Evolutionary conservation across 495 filamentous ascomycete genomes (phyloP).

Genomic region (Penicillium cosmopolitanum): DNA sequence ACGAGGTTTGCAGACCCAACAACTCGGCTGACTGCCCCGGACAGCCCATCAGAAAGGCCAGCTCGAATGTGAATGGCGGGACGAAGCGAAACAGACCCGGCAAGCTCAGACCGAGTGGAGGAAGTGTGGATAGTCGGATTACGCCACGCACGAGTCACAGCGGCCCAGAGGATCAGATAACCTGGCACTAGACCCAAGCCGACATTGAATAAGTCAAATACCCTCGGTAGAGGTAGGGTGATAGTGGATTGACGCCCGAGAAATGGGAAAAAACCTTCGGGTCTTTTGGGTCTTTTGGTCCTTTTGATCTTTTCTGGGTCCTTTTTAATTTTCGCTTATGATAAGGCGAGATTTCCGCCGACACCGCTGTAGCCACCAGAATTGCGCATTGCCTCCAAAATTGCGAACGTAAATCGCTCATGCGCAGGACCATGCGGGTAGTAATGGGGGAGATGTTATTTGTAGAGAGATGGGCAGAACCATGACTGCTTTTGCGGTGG

Average conservation of each 20-base stretch:
- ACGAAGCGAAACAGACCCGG: constrained; percentile 13
- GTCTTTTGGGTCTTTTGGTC: neutral
- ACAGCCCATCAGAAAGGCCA: constrained; percentile 7
- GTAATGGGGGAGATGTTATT: neutral
- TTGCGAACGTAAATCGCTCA: neutral
- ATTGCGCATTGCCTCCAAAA: neutral
- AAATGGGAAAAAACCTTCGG: neutral
- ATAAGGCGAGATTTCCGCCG: constrained; percentile 4
- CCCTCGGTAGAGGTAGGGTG: constrained; percentile 13
- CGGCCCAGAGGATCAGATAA: constrained; percentile 35
- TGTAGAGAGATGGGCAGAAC: neutral
- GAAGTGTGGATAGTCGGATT: constrained; percentile 29
- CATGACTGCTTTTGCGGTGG: neutral
- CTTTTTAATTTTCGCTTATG: neutral
- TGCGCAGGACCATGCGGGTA: neutral
- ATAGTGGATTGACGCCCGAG: neutral
- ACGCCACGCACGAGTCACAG: constrained; percentile 29
- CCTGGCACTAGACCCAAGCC: constrained; percentile 24
- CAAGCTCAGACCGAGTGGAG: constrained; percentile 25
- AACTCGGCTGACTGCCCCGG: constrained; percentile 1
- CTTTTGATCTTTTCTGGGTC: neutral
- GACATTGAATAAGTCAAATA: constrained; percentile 8
- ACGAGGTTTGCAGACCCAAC: constrained; percentile 10
- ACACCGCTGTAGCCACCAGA: constrained; percentile 6
- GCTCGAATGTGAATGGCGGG: constrained; percentile 3